Base-by-base conservation (phyloP, 371 early-diverging fungal species). In the Mortierella sp. region DNA sequence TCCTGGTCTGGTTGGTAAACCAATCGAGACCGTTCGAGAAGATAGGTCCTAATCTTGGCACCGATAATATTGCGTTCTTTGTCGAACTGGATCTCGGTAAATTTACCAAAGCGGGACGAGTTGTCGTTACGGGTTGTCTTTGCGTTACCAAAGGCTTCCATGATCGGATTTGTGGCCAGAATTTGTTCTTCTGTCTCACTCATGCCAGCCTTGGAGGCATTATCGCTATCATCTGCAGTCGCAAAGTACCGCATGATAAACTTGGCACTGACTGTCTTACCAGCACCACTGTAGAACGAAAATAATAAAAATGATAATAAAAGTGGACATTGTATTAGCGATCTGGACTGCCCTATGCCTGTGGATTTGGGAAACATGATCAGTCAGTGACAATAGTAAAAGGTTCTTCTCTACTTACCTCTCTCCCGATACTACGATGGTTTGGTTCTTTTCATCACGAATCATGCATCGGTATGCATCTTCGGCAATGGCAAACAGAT, bases 101-200 rank as follows among this genome's bases (percentile, higher is more conserved):
- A 99, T 90, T 99, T 99, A 55, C 99, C 99, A 84, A 99, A 99
- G 16, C 99, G 92, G 59, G 97, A 97, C 67, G 93, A 92, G 85
- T 99, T 99, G 84, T 99, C 97, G 84, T 99, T 99, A 80, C 98
- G 87, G 7, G 96, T 95, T n/a, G 99, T 99, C 82, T 99, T 98
- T 55, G 99, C 97, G 87, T 99, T 99, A 81, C 99, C 99, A 84
- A 99, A 99, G 23, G 98, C 94, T 89, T 99, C 99, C 86, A 99
- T 92, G 81, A 99, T 95, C 19, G 99, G 98, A 83, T 99, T 98
- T 53, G 99, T 96, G 16, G 98, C 92, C 85, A 94, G 77, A 68
- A 94, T 92, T 83, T 92, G 92, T 63, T 92, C 90, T 77, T 95
- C 94, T 0, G 93, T 92, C 66, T 90, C 90, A 60, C 92, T 92